phyloP scores from a whole-genome alignment of 2,329 filamentous ascomycete species.

The Pseudocercospora ulei region DNA sequence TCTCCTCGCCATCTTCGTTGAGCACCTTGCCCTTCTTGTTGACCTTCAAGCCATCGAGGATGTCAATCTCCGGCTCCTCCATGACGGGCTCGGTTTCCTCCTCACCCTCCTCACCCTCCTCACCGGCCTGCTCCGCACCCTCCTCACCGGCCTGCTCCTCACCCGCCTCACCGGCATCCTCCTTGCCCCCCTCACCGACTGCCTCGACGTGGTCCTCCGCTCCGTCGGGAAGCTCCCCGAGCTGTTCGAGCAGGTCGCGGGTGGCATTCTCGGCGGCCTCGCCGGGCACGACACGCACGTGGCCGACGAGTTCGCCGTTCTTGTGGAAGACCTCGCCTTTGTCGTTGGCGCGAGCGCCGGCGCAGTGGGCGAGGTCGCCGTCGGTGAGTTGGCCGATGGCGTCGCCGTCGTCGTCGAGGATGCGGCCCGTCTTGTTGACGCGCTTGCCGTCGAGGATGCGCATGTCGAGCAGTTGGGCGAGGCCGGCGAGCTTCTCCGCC shows the following conservation, averaged over 20 bases:
- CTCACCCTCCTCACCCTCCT: slow-evolving; percentile 24
- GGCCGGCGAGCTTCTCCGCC: slow-evolving; percentile 41
- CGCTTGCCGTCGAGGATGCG: slow-evolving; percentile 47
- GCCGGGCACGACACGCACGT: slow-evolving; percentile 42
- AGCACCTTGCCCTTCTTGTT: slow-evolving; percentile 50
- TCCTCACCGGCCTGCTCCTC: slow-evolving; percentile 14
- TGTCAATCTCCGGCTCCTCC: slow-evolving; percentile 36
- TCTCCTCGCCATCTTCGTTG: slow-evolving; percentile 46
- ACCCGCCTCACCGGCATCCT: slow-evolving; percentile 14
- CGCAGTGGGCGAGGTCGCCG: slow-evolving; percentile 39
- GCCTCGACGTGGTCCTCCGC: slow-evolving; percentile 25
- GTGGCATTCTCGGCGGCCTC: slow-evolving; percentile 46
- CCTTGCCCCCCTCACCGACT: too few relatives aligned
- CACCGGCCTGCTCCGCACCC: slow-evolving; percentile 26
- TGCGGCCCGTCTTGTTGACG: slow-evolving; percentile 50
- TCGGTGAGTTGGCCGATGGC: slow-evolving; percentile 45
- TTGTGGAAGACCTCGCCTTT: slow-evolving; percentile 46
- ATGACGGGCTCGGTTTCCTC: slow-evolving; percentile 24
- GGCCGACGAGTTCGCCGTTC: slow-evolving; percentile 43
- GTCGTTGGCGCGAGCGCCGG: slow-evolving; percentile 44
- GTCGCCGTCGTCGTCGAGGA: slow-evolving; percentile 45
- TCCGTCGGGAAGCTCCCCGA: slow-evolving; percentile 38
- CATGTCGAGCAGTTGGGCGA: slow-evolving; percentile 33
- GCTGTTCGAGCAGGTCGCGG: slow-evolving; percentile 42
- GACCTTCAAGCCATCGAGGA: slow-evolving; percentile 47